Base-by-base conservation (phyloP, 495 filamentous ascomycete species). In the Penicillium dipodomyicola region DNA sequence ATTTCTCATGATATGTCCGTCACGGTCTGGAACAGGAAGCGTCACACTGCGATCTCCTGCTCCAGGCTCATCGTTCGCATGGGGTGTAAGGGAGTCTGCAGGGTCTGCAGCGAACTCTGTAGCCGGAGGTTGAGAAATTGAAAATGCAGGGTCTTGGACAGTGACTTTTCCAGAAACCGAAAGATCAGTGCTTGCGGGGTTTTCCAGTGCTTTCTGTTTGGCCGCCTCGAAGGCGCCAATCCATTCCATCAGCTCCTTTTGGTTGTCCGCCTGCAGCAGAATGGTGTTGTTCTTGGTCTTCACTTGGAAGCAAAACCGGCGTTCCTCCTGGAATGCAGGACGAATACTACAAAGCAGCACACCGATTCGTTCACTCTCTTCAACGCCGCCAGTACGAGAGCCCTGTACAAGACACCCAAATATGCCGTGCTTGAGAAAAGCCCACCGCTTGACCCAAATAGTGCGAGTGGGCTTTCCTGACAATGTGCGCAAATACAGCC, bases 271-370 rank as follows among this genome's bases (percentile, higher is more conserved):
- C 72, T 98, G 94, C 27, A 98, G 77, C 53, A 96, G 73, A 41
- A 96, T 85, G 46, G 84, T 92, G 63, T 87, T 89, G 64, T 93
- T 95, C 69, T 97, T 98, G 14, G 94, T 98, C 78, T 97, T 98
- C 62, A 98, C 91, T 72, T 97, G 95, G 65, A 97, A 98, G 67
- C 95, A 96, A 69, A 97, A 97, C 29, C 95, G 81, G 35, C 94
- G 84, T 61, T 98, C 94, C 68, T 98, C 94, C 62, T 91, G 87
- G 40, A 92, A 87, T 4, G 92, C 93, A 9, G 91, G 90, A 57
- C 92, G 88, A 49, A 93, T 87, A 65, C 87, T 95, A 66, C 94
- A 98, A 30, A 98, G 85, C 27, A 98, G 72, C 9, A 98, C 94
- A 20, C 94, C 94, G 59, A 96, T 96, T 71, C 93, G 89, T 61